A percentile compares a stretch with the other conserved stretches of the same genome.
phyloP scores from a whole-genome alignment of 169 alveolate species.

The Plasmodium relictum region DNA sequence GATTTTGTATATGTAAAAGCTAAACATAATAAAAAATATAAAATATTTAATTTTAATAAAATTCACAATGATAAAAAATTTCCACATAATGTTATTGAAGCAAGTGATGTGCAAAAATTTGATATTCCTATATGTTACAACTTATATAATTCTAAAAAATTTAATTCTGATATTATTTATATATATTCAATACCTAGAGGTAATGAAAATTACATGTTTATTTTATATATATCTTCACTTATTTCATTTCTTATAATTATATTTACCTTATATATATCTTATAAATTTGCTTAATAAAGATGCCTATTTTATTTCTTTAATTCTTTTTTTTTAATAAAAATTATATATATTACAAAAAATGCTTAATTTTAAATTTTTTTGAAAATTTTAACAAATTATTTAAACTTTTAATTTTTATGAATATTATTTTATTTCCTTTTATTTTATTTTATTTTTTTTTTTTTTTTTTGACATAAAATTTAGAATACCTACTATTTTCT shows the following conservation, averaged over 20 bases:
- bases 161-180: conserved; percentile 16
- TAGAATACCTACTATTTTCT: too few relatives aligned
- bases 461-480: too few relatives aligned
- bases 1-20: conserved; percentile 5
- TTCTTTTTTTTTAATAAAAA: too few relatives aligned
- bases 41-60: conserved; percentile 22
- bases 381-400: too few relatives aligned
- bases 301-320: background rate
- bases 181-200: conserved; percentile 55
- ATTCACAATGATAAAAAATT: background rate
- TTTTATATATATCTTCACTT: conserved; percentile 14
- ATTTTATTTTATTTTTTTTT: too few relatives aligned
- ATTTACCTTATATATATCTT: conserved; percentile 22
- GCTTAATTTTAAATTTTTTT: too few relatives aligned
- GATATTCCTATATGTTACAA: conserved; percentile 6
- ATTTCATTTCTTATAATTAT: conserved; percentile 9
- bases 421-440: too few relatives aligned
- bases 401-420: too few relatives aligned
- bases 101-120: conserved; percentile 14
- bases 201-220: background rate
- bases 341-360: too few relatives aligned
- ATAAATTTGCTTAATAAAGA: conserved; percentile 13
- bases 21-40: background rate
- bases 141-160: background rate
- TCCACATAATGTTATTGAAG: background rate